A percentile compares a stretch with the other conserved stretches of the same genome.
These are phyloP conservation scores for Solanum bulbocastanum DNA, from an alignment of 257 asterid species.

Conservation along the genomic window DNA sequence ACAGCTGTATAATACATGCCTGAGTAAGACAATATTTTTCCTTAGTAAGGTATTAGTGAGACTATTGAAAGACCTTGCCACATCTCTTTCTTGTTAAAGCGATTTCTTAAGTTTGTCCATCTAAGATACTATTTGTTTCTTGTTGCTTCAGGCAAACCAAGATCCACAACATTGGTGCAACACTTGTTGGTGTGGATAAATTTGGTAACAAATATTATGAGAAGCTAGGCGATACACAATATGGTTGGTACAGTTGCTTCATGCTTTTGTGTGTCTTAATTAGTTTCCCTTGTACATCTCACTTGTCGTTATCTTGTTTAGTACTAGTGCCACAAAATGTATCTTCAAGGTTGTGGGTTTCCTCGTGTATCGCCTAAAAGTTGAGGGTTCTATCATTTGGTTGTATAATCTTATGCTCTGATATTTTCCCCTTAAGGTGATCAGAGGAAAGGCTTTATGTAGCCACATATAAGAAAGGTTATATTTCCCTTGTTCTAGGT, in stretches of 20 bases:
- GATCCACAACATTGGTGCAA: slow-evolving; percentile 93
- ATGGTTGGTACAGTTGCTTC: slow-evolving; percentile 42
- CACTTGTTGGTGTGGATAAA: slow-evolving; percentile 78
- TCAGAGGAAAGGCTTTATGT: not conserved
- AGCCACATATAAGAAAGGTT: not conserved
- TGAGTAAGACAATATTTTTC: not conserved
- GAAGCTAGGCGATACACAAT: slow-evolving; percentile 78
- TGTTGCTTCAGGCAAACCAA: slow-evolving; percentile 63
- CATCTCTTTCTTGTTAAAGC: not conserved
- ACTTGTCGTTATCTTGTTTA: not conserved
- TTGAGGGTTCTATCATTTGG: not conserved
- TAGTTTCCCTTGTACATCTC: not conserved
- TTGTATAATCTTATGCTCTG: not conserved
- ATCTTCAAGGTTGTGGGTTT: not conserved
- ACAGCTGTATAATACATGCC: not conserved
- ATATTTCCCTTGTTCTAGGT: not conserved
- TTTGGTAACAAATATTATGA: slow-evolving; percentile 91
- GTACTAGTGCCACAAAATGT: not conserved
- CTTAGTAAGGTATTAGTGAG: not conserved
- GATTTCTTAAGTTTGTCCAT: not conserved
- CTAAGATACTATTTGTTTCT: not conserved
- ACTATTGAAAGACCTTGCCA: not conserved
- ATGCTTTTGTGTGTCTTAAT: not conserved
- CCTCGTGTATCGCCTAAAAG: not conserved
- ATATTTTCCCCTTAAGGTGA: not conserved